Evolutionary conservation across 2,329 filamentous ascomycete genomes (phyloP), one percentile per base, ranked within the genome.

Genomic region (Helotiales sp.): DNA sequence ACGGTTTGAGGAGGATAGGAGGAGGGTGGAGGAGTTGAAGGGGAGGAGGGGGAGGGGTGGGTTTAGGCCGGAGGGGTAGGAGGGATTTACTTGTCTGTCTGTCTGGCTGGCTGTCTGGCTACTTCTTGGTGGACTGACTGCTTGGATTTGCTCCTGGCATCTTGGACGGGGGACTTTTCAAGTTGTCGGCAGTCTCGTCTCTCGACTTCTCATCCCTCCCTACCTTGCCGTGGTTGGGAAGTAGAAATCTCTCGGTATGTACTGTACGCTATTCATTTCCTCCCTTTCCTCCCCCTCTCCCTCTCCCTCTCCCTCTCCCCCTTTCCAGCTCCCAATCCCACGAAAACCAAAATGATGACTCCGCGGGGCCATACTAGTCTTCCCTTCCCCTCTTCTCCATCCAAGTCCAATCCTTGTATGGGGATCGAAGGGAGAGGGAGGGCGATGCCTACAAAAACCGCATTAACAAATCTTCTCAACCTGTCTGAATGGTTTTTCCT

Each of bases 1-100:
- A 80, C 84, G 85, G 75, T 96, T 96, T 78, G 90, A 93, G 76
- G 88, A 92, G 77, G 92, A 96, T 81, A 86, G 86, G 80, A 87
- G 82, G 81, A 91, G 87, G 80, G 85, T 96, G 55, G 83, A 85
- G 74, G 88, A 87, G 65, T 89, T 94, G 88, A 88, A 87, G 79
- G 86, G 86, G 87, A 80, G 86, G 86, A 76, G 86, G 87, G 22
- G 52, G 30, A 89, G 63, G 54, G 63, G 63, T 11, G 68, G 84
- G 76, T 86, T 91, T 74, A 82, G 82, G 76, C 84, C 83, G 1
- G 83, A 85, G 80, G 82, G 61, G 24, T 72, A 69, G 75, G 22
- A 64, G 70, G 64, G 69, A 58, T 69, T 26, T n/a, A n/a, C n/a
- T n/a, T n/a, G n/a, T n/a, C n/a, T n/a, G n/a, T n/a, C n/a, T n/a